Evolutionary conservation across 805 yeast species (phyloP).

Genomic region (Metschnikowia peoriensis): DNA sequence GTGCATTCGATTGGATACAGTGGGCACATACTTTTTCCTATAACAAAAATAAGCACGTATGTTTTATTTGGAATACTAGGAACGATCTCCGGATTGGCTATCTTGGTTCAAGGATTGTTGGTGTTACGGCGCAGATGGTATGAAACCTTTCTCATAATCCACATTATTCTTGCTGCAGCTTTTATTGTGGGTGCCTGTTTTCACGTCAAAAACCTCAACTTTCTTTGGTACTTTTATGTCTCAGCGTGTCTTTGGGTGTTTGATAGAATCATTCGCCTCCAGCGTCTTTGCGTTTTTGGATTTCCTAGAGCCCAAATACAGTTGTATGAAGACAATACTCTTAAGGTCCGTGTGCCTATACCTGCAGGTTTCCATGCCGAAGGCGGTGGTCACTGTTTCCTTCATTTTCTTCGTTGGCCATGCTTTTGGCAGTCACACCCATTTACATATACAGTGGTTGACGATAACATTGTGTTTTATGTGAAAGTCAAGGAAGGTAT

Average conservation of each 20-base stretch:
- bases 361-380: conserved; percentile 53
- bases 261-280: conserved; percentile 50
- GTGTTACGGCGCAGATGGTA: conserved; percentile 46
- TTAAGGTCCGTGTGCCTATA: conserved; percentile 48
- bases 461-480: conserved; percentile 21
- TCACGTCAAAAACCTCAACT: conserved; percentile 42
- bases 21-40: conserved; percentile 1
- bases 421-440: conserved; percentile 71
- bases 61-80: conserved; percentile 37
- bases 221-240: conserved; percentile 15
- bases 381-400: conserved; percentile 65
- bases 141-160: conserved; percentile 39
- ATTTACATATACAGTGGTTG: conserved; percentile 43
- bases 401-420: conserved; percentile 45
- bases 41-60: conserved; percentile 14
- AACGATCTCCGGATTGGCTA: conserved; percentile 43
- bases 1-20: conserved; percentile 36
- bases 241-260: conserved; percentile 17
- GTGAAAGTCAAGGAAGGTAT: conserved; percentile 37
- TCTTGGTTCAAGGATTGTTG: conserved; percentile 47
- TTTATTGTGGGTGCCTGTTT: conserved; percentile 47
- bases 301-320: conserved; percentile 48
- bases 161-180: conserved; percentile 35
- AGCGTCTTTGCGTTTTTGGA: conserved; percentile 59
- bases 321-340: conserved; percentile 44